Percentiles rank a stretch among this genome's conserved stretches.
phyloP scores from a whole-genome alignment of 495 filamentous ascomycete species.

The Tetracladium marchalianum region DNA sequence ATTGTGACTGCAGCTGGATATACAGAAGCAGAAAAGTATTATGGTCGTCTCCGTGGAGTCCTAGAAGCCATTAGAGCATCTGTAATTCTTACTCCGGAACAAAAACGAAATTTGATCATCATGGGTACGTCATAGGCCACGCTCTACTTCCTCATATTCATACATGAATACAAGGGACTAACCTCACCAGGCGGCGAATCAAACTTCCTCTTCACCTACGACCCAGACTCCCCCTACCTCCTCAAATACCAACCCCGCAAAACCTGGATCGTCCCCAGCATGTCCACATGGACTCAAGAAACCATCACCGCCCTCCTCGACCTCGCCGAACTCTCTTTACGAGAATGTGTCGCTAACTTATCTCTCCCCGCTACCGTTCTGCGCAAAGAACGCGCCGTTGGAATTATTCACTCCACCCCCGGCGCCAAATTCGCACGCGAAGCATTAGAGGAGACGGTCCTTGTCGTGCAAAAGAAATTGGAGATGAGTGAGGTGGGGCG shows the following conservation, averaged over 20 bases:
- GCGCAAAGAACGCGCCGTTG: constrained; percentile 88
- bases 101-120: constrained; percentile 71
- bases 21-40: constrained; percentile 75
- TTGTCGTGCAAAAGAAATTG: constrained; percentile 84
- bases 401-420: constrained; percentile 58
- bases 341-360: constrained; percentile 67
- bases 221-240: constrained; percentile 38
- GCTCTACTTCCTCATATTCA: background rate
- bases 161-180: background rate
- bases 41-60: constrained; percentile 72
- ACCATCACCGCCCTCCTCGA: constrained; percentile 74
- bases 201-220: constrained; percentile 80
- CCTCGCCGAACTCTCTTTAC: constrained; percentile 72
- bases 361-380: constrained; percentile 66
- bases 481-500: constrained; percentile 64
- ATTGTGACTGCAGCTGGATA: constrained; percentile 98
- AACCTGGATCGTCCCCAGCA: constrained; percentile 79
- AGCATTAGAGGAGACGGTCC: constrained; percentile 88
- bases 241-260: constrained; percentile 53
- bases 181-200: constrained; percentile 42
- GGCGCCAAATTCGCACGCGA: constrained; percentile 68
- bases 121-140: constrained; percentile 52
- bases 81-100: constrained; percentile 41
- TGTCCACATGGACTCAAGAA: constrained; percentile 71
- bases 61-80: constrained; percentile 70